These are phyloP conservation scores for Suillus weaverae DNA, from an alignment of 768 basidiomycete genomes.

Conservation along the genomic window DNA sequence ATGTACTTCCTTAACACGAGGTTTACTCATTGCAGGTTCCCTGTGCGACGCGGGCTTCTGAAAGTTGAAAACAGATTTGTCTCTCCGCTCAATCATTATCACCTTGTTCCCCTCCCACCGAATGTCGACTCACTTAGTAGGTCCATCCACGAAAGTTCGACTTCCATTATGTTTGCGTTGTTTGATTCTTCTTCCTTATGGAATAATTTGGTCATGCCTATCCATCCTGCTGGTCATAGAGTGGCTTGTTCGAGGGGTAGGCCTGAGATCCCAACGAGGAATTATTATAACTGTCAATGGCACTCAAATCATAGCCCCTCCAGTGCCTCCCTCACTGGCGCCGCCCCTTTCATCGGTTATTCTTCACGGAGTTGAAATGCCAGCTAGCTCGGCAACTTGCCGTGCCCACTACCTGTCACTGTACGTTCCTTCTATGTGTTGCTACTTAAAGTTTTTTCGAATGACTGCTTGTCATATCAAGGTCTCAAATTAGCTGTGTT, in stretches of 20 bases:
- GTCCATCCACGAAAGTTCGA: background rate
- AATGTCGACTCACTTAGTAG: background rate
- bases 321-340: background rate
- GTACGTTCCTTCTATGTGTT: background rate
- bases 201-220: background rate
- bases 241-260: constrained; percentile 1
- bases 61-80: background rate
- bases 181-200: constrained; percentile 2
- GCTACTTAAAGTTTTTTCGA: background rate
- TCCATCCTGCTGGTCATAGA: background rate
- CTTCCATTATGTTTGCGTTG: background rate
- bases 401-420: background rate
- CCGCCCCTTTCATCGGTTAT: background rate
- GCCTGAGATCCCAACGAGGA: background rate
- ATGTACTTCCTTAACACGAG: background rate
- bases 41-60: background rate
- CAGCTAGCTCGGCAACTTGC: background rate
- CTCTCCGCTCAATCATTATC: background rate
- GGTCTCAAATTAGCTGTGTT: constrained; percentile 1
- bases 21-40: background rate
- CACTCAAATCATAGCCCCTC: background rate
- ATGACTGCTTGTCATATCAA: background rate
- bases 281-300: background rate
- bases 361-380: background rate
- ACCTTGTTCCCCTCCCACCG: background rate